Evolutionary conservation across 495 filamentous ascomycete species (phyloP), one percentile per base, ranked within the genome.

Genomic region (Lasiosphaeria ovina): DNA sequence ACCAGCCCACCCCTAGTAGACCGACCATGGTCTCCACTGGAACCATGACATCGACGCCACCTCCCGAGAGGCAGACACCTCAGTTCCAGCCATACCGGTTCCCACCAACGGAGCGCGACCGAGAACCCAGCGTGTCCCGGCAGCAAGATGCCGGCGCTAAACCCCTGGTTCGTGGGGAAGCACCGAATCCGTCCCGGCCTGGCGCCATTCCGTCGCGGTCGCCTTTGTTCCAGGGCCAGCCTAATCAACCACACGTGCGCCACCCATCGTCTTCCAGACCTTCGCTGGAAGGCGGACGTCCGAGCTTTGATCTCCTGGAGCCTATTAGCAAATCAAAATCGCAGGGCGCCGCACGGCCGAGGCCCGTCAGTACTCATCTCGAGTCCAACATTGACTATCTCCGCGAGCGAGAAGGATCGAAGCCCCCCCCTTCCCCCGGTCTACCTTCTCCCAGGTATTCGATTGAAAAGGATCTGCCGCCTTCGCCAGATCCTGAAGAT

Each of bases 1-100:
- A 87, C 61, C 82, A 87, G 63, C 79, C 86, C 3, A 77, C 79
- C 31, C 83, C 87, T 38, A 80, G 79, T 62, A 81, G 79, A 55
- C 86, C 88, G 5, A 59, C 67, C 6, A 96, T 94, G 88, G 86
- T 96, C n/a, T 97, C 94, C 3, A 94, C 87, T 11, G 94, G 93
- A 36, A 96, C 91, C 3, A 96, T 95, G 89, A 96, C 93, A 33
- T 88, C 87, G 32, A 88, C 85, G 17, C 79, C 90, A 7, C 80
- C 83, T n/a, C 82, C 86, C 31, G 84, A 86, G 42, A 75, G 73
- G 17, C 68, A 76, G 62, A 62, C 72, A 31, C 76, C 81, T 59
- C 80, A 67, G 69, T 81, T 81, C 34, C 83, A 84, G n/a, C 80
- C 86, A 40, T 82, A 88, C 62, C 80, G 83, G 53, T 88, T 89